Conservation (phyloP, 208 protist genomes). For the Leishmania braziliensis region DNA sequence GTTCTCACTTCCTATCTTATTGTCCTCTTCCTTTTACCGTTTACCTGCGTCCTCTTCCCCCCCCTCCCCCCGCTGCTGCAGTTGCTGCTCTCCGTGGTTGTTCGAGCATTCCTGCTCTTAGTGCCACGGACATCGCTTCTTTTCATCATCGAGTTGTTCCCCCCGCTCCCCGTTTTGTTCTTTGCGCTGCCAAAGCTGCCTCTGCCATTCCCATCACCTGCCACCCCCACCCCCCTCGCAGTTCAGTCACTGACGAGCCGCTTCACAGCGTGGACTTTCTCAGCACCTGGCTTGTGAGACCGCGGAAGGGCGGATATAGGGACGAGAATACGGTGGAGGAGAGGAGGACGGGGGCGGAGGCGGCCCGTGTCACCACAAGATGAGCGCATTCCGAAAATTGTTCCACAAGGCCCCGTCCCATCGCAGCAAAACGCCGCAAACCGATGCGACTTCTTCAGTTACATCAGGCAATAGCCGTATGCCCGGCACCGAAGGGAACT, state of each 20-base stretch:
- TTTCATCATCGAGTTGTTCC: neutral
- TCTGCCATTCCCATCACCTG: neutral
- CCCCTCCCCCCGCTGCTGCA: neutral
- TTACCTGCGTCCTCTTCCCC: neutral
- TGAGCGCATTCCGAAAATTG: constrained; percentile 19
- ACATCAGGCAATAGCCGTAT: neutral
- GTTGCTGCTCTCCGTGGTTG: neutral
- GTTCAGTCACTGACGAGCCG: neutral
- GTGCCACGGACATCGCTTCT: neutral
- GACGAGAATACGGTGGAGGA: neutral
- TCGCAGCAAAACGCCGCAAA: constrained; percentile 4
- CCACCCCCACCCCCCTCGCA: neutral
- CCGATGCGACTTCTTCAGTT: constrained; percentile 1
- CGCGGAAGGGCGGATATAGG: neutral
- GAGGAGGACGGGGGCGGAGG: no score
- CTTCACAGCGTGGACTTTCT: neutral
- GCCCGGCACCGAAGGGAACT: constrained; percentile 1
- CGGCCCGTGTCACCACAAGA: neutral
- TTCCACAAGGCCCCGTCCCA: constrained; percentile 17
- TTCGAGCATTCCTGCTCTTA: neutral
- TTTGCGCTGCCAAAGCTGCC: neutral
- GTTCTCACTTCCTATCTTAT: neutral
- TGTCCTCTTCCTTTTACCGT: neutral
- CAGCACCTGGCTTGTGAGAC: neutral
- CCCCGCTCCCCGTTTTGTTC: neutral